Percentiles rank a stretch among this genome's conserved stretches.
phyloP scores from a whole-genome alignment of 2,329 filamentous ascomycete species.

The Pseudogymnoascus sp. region DNA sequence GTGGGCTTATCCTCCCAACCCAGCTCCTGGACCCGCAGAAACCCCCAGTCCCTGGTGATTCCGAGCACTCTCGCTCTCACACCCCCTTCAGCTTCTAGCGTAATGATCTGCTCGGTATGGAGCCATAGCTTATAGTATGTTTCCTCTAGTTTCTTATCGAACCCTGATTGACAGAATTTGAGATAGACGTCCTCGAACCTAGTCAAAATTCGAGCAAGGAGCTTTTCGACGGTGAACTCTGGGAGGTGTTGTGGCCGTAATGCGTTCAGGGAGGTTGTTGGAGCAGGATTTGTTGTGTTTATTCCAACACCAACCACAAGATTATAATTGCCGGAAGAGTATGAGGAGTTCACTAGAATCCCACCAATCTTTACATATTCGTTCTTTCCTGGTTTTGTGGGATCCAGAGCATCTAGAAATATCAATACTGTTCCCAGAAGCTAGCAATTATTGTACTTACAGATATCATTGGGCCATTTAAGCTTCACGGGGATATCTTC shows the following conservation, averaged over 20 bases:
- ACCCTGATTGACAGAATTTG: conserved; percentile 67
- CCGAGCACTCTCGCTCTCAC: conserved; percentile 70
- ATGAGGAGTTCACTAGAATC: conserved; percentile 83
- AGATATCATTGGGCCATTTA: conserved; percentile 98
- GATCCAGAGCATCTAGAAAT: conserved; percentile 55
- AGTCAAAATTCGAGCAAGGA: conserved; percentile 74
- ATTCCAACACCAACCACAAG: conserved; percentile 80
- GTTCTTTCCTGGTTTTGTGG: conserved; percentile 38
- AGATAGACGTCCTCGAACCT: conserved; percentile 70
- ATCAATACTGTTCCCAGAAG: background rate
- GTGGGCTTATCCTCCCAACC: conserved; percentile 64
- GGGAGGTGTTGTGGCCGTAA: conserved; percentile 47
- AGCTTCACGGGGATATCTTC: conserved; percentile 69
- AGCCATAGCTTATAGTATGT: conserved; percentile 81
- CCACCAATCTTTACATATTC: conserved; percentile 84
- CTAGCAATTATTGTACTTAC: conserved; percentile 33
- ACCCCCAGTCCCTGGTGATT: conserved; percentile 85
- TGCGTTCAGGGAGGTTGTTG: conserved; percentile 78
- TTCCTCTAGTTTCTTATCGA: conserved; percentile 62
- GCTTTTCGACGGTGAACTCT: conserved; percentile 64
- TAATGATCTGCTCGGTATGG: conserved; percentile 65
- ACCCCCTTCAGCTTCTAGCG: conserved; percentile 72
- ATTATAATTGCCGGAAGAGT: conserved; percentile 68
- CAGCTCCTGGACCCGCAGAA: conserved; percentile 78
- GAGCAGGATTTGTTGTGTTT: conserved; percentile 75